Evolutionary conservation across 2,329 filamentous ascomycete genomes (phyloP), one percentile per base, ranked within the genome.

Genomic region (Alternaria sp.): DNA sequence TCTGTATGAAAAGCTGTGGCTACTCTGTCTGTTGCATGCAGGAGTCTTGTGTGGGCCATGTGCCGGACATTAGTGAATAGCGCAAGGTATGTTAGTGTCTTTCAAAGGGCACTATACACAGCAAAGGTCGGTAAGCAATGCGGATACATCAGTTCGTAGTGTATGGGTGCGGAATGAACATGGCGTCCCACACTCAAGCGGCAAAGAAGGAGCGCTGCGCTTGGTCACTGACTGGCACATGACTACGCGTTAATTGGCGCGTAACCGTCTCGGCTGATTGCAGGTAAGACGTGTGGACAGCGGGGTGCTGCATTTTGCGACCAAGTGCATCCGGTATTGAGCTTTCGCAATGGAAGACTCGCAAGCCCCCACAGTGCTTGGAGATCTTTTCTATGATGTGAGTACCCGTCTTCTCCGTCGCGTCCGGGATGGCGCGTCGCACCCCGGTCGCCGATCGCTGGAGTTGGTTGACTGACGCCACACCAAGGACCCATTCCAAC

Each of bases 401-500:
- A 76, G 76, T 71, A 63, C 12, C 62, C 66, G 52, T 60, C 39
- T 67, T 62, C 52, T 68, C 28, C 47, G 42, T 57, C 52, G 57
- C 53, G 57, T 53, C 32, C 28, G 38, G 20, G 54, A 64, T 63
- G 47, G 59, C 52, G 69, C 64, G 65, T 58, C 60, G 52, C 55
- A 70, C 66, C 72, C 71, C 66, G 67, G 70, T 59, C 64, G 72
- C 67, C 65, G 69, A 73, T 71, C 64, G 63, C 59, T 68, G 64
- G 57, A 71, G 51, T 51, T 44, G 42, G 57, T 56, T 51, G 42
- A 58, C 59, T 55, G 46, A 62, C 69, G 62, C 67, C 62, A 64
- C 63, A 55, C 54, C 20, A 78, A 42, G 76, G 75, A 78, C 63
- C 75, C 76, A 48, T 76, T 71, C 14, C 74, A 76, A 64, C 73